Conservation (phyloP, 495 filamentous ascomycete species). For the Delitschia confertaspora region DNA sequence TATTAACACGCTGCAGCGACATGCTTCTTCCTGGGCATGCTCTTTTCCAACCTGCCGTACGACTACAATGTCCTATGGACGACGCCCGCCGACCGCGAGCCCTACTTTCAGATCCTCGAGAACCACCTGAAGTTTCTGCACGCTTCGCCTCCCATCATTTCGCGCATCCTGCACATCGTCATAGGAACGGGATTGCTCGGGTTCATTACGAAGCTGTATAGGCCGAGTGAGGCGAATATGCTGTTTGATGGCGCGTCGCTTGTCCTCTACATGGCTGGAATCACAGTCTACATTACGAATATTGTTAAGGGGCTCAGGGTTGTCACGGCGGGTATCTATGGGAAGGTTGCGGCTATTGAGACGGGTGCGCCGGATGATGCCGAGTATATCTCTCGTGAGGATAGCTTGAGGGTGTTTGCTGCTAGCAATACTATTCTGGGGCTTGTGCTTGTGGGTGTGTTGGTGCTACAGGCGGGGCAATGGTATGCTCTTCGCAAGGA, state of each 20-base stretch:
- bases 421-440: constrained; percentile 94
- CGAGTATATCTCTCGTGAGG: constrained; percentile 64
- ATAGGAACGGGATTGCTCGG: constrained; percentile 80
- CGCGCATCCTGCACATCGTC: constrained; percentile 86
- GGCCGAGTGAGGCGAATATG: constrained; percentile 82
- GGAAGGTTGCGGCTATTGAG: constrained; percentile 39
- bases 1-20: constrained; percentile 47
- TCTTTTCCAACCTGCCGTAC: constrained; percentile 95
- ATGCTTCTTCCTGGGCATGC: constrained; percentile 94
- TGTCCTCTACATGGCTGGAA: constrained; percentile 82
- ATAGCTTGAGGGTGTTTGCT: constrained; percentile 80
- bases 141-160: constrained; percentile 78
- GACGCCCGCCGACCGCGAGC: constrained; percentile 39
- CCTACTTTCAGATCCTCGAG: constrained; percentile 75
- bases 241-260: constrained; percentile 91
- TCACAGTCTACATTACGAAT: constrained; percentile 87
- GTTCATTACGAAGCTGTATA: constrained; percentile 89
- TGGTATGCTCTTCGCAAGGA: constrained; percentile 98
- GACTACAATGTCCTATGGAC: constrained; percentile 97
- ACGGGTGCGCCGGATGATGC: constrained; percentile 43
- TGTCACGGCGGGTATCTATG: constrained; percentile 50
- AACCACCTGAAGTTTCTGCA: constrained; percentile 78
- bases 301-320: constrained; percentile 86
- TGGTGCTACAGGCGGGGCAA: constrained; percentile 92
- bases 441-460: constrained; percentile 77